Evolutionary conservation across 2,329 filamentous ascomycete species (phyloP), one percentile per base, ranked within the genome.

Genomic region (Thelonectria olida): DNA sequence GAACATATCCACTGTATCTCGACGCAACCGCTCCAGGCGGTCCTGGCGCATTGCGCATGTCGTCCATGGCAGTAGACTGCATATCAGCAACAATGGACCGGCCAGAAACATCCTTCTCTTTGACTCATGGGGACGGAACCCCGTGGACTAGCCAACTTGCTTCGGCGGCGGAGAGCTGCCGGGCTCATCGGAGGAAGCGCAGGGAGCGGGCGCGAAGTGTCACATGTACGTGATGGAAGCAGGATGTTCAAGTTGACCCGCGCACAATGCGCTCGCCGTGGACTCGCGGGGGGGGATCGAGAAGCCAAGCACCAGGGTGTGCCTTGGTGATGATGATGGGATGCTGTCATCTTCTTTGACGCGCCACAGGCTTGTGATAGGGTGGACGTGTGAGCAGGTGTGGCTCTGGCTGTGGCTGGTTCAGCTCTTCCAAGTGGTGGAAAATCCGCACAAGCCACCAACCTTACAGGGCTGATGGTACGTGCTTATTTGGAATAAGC

Each of bases 1-100:
- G 82, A 98, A 98, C 85, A 98, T 93, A 69, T 92, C 85, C 59
- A 88, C 85, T 10, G 87, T 88, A 59, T 88, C 84, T 66, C 81
- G 82, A 54, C 88, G 83, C 70, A 90, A 76, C 68, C 84, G 79
- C 49, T 82, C 80, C 61, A 89, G 79, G 69, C 80, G 82, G 61
- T 80, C 80, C n/a, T 82, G 78, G 39, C 81, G 81, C 86, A 90
- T 89, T 34, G 84, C 82, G 52, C 66, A 67, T 19, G 70, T 72
- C 27, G 77, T 74, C 80, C 81, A 84, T 77, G 78, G 70, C 69
- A 82, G 70, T 63, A 78, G 58, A 53, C 64, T 62, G 62, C 72
- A 72, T 66, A 66, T 54, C 41, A 72, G 53, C 49, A 75, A 61
- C 54, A 73, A 57, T 31, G 58, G 53, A 57, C 57, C 55, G 36